Conservation (phyloP, 2,329 filamentous ascomycete genomes). For the Orbilia brochopaga region DNA sequence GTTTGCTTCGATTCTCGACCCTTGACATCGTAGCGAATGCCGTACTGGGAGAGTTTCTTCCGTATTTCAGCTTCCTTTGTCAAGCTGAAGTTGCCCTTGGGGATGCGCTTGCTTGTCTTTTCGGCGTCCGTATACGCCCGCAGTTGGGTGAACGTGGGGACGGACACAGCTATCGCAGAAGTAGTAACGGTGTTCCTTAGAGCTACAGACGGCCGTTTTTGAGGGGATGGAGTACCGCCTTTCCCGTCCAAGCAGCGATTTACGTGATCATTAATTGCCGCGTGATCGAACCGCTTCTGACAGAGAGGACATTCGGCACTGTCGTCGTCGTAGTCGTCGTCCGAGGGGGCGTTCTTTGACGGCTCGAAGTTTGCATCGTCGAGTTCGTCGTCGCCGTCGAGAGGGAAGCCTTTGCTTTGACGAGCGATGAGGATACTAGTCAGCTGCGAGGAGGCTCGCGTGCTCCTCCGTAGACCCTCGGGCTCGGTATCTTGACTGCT, state of each 20-base stretch:
- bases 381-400: conserved; percentile 20
- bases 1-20: conserved; percentile 68
- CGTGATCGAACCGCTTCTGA: not conserved
- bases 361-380: conserved; percentile 26
- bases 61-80: conserved; percentile 78
- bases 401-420: conserved; percentile 11
- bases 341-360: conserved; percentile 11
- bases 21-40: conserved; percentile 75
- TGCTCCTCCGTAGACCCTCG: conserved; percentile 25
- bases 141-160: conserved; percentile 36
- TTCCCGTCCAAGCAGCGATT: conserved; percentile 31
- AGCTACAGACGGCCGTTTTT: conserved; percentile 18
- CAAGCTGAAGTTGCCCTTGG: conserved; percentile 83
- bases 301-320: conserved; percentile 24
- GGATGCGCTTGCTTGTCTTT: conserved; percentile 58
- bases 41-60: conserved; percentile 72
- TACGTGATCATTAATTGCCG: conserved; percentile 12
- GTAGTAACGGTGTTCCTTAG: conserved; percentile 11
- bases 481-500: not conserved
- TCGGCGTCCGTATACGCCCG: conserved; percentile 56
- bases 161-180: no score
- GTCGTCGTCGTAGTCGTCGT: conserved; percentile 11
- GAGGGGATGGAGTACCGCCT: conserved; percentile 10
- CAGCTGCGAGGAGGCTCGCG: conserved; percentile 24
- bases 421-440: conserved; percentile 27